Base-by-base conservation (phyloP, 345 rosid genomes). In the Anastatica hierochuntica region DNA sequence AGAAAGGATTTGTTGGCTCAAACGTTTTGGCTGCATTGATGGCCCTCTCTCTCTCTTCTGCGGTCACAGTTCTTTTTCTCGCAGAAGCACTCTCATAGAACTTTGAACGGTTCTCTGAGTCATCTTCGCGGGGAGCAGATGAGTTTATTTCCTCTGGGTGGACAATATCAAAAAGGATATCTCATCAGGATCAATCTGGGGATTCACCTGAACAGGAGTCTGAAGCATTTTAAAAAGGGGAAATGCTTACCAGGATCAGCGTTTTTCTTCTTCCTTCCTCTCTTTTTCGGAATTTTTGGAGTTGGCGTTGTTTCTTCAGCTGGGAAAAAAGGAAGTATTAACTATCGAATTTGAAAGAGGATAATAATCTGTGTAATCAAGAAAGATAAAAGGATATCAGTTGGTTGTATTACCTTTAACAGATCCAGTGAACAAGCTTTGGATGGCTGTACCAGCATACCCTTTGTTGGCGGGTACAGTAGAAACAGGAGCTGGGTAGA, bases 61-160 rank as follows among this genome's bases (percentile, higher is more conserved):
- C 81, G 42, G 90, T 82, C 49, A 80, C 83, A 0, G 90, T 79
- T 72, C 95, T 79, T 72, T 76, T 78, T 68, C 88, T 72, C 4
- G 83, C 84, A 12, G 90, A 79, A 54, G 90, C 94, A 74, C 90
- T 84, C 67, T 80, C 88, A 50, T 80, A 82, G 67, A 77, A 78
- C 71, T 80, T 78, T 50, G 71, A 71, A 23, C 68, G 75, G 69
- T 63, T 72, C 33, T 81, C 87, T 2, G 50, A 63, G 3, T 76
- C 83, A 39, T 68, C 83, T 50, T 76, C 78, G 0, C 49, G 67
- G 5, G 63, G 72, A 56, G 63, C 66, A 14, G 80, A 58, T 29
- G 76, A 47, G 45, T 63, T 70, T 48, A 71, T 72, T 41, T 47
- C 68, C 67, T 73, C 92, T 81, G 63, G 3, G 42, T 14, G 55